Evolutionary conservation across 2,329 filamentous ascomycete genomes (phyloP).

Genomic region (Coccinonectria pachysandricola): DNA sequence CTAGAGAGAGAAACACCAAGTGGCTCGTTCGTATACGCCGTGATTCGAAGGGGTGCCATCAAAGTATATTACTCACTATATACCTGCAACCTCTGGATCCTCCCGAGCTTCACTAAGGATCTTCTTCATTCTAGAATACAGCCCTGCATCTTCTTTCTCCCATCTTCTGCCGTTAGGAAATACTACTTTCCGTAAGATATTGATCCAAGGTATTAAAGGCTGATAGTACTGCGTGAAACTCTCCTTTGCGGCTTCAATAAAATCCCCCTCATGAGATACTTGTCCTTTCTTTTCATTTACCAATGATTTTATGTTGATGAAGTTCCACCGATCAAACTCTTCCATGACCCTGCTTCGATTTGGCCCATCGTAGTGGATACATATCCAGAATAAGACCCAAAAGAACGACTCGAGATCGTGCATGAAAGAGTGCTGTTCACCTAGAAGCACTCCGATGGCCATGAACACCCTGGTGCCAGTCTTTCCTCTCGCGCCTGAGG

Average conservation of each 20-base stretch:
- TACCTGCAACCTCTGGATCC: too few species aligned
- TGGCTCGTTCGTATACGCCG: too few species aligned
- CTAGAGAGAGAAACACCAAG: too few species aligned
- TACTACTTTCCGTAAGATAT: not conserved
- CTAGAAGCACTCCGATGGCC: not conserved
- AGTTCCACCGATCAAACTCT: not conserved
- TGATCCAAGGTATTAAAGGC: not conserved
- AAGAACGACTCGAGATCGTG: not conserved
- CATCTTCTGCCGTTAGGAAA: not conserved
- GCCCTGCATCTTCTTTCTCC: too few species aligned
- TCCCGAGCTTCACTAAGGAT: not conserved
- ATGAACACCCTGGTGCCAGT: not conserved
- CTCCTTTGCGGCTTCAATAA: not conserved
- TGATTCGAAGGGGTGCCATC: too few species aligned
- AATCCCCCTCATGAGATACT: not conserved
- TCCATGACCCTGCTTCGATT: too few species aligned
- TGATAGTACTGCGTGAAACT: not conserved
- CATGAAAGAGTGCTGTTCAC: not conserved
- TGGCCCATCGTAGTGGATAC: not conserved
- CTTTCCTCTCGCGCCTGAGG: conserved; percentile 3
- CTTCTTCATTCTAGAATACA: not conserved
- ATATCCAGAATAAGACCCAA: not conserved
- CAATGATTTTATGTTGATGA: not conserved
- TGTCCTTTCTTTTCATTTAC: not conserved
- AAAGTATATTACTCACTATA: too few species aligned